phyloP scores from a whole-genome alignment of 2,329 filamentous ascomycete genomes.

The Pseudonectria buxi region DNA sequence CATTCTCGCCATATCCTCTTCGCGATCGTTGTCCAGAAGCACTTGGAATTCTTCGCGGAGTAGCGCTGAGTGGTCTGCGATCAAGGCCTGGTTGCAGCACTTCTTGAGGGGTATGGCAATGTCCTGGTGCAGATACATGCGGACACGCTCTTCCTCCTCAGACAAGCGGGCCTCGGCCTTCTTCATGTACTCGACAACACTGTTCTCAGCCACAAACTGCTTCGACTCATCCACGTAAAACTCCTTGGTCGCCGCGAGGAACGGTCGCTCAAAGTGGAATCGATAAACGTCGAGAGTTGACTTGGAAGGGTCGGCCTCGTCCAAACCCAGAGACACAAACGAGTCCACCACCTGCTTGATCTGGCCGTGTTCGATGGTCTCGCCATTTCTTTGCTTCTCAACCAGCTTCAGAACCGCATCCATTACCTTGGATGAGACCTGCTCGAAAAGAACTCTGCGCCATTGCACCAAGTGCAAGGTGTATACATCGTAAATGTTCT shows the following conservation, averaged over 20 bases:
- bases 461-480: slow-evolving; percentile 93
- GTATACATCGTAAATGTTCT: slow-evolving; percentile 96
- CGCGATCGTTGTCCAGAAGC: slow-evolving; percentile 85
- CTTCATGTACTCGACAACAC: slow-evolving; percentile 99
- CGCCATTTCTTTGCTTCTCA: slow-evolving; percentile 93
- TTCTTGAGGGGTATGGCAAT: slow-evolving; percentile 80
- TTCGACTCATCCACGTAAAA: slow-evolving; percentile 93
- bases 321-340: slow-evolving; percentile 88
- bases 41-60: slow-evolving; percentile 93
- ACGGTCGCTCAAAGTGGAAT: slow-evolving; percentile 85
- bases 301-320: slow-evolving; percentile 88
- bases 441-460: slow-evolving; percentile 83
- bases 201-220: slow-evolving; percentile 92
- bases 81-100: slow-evolving; percentile 80
- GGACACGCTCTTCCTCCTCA: slow-evolving; percentile 91
- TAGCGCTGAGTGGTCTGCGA: slow-evolving; percentile 78
- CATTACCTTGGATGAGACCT: slow-evolving; percentile 86
- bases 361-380: slow-evolving; percentile 94
- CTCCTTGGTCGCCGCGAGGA: slow-evolving; percentile 71
- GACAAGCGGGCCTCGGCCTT: slow-evolving; percentile 86
- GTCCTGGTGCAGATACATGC: slow-evolving; percentile 84
- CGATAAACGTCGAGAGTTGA: slow-evolving; percentile 94
- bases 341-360: slow-evolving; percentile 97
- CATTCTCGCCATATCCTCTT: slow-evolving; percentile 95
- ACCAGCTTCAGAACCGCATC: slow-evolving; percentile 88